A percentile compares a stretch with the other conserved stretches of the same genome.
Evolutionary conservation across 75 land plant species (phyloP).

Genomic region (Picea glauca): DNA sequence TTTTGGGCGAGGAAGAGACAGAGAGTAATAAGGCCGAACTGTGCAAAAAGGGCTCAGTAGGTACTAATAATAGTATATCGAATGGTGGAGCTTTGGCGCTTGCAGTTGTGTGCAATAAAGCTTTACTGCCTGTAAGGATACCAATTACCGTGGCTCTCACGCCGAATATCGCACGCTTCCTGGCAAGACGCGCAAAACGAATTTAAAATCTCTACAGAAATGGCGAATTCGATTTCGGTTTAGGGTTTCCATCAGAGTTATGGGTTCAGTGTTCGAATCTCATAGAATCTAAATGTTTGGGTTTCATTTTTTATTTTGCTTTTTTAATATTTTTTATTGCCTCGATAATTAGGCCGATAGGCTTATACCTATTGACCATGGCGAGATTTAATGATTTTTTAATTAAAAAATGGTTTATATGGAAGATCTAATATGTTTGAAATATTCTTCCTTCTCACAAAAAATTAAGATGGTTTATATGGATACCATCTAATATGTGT

Average conservation of each 20-base stretch:
- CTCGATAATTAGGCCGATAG: too few relatives aligned
- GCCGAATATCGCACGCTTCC: conserved; percentile 70
- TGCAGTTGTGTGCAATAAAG: conserved; percentile 84
- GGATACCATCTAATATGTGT: too few relatives aligned
- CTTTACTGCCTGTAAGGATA: conserved; percentile 71
- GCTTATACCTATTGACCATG: too few relatives aligned
- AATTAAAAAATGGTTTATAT: too few relatives aligned
- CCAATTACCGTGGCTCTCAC: conserved; percentile 86
- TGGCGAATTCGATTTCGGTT: not conserved
- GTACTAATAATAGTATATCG: not conserved
- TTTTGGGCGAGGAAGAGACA: conserved; percentile 13
- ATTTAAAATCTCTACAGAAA: conserved; percentile 21
- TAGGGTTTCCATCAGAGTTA: not conserved
- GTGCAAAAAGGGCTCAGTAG: conserved; percentile 31
- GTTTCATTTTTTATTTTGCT: too few relatives aligned
- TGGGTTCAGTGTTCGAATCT: too few relatives aligned
- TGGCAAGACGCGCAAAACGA: conserved; percentile 35
- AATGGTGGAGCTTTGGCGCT: conserved; percentile 76
- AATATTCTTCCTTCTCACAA: too few relatives aligned
- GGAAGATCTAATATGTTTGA: too few relatives aligned
- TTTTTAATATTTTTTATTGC: too few relatives aligned
- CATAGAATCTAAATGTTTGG: too few relatives aligned
- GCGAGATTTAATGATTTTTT: too few relatives aligned
- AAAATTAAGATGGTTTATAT: too few relatives aligned
- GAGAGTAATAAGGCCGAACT: conserved; percentile 16